Evolutionary conservation across 805 yeast species (phyloP).

Genomic region (Suhomyces faveliae): DNA sequence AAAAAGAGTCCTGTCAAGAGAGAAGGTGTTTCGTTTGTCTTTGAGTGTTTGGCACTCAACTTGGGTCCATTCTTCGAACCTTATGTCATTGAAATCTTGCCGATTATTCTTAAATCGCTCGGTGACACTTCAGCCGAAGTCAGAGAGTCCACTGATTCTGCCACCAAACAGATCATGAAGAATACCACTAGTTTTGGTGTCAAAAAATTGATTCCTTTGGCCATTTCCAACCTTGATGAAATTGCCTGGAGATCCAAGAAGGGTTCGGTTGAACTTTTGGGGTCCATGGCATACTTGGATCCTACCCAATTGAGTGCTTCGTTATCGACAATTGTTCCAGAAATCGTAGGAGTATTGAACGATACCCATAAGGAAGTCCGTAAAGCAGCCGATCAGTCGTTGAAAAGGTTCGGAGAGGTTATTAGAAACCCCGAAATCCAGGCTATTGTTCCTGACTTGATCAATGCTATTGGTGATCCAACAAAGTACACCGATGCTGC

Average conservation of each 20-base stretch:
- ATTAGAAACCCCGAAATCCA: conserved; percentile 97
- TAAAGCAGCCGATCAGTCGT: conserved; percentile 86
- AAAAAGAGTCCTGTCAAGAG: conserved; percentile 70
- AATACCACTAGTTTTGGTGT: conserved; percentile 91
- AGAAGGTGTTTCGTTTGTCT: conserved; percentile 84
- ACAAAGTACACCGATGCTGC: conserved; percentile 87
- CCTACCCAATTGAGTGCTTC: conserved; percentile 92
- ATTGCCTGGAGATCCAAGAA: conserved; percentile 95
- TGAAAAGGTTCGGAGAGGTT: conserved; percentile 93
- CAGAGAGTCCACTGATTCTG: conserved; percentile 82
- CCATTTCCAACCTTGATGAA: conserved; percentile 80
- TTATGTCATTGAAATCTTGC: conserved; percentile 84
- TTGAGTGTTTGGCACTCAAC: conserved; percentile 78
- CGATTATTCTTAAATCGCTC: conserved; percentile 71
- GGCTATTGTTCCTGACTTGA: conserved; percentile 77
- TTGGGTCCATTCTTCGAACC: conserved; percentile 87
- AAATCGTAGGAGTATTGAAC: conserved; percentile 89
- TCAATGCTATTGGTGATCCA: conserved; percentile 95
- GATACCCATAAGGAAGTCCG: conserved; percentile 97
- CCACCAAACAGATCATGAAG: conserved; percentile 86
- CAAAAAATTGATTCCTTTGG: conserved; percentile 84
- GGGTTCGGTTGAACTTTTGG: conserved; percentile 93
- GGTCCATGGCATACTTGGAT: conserved; percentile 96
- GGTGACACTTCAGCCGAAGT: conserved; percentile 88
- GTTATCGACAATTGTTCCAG: conserved; percentile 88